Base-by-base conservation (phyloP, 176 grass and related monocot genomes). In the Lolium rigidum region DNA sequence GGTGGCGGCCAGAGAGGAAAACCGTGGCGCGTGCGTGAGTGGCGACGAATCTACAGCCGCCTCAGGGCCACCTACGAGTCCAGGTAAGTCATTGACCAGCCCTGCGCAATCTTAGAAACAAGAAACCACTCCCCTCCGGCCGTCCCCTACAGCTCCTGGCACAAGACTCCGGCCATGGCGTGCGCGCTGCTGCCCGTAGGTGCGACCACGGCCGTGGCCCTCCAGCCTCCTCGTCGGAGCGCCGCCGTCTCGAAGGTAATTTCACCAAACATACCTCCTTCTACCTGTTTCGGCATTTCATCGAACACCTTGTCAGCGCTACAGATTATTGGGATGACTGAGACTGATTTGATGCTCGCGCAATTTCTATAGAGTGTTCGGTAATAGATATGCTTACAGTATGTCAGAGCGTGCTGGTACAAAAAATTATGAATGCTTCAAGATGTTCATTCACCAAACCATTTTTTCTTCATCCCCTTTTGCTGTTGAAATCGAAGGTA, bases 221-320 rank as follows among this genome's bases (percentile, higher is more conserved):
- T 74, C 48, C 24, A 25, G 4, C 28, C 68, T 21, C 47, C 55
- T 83, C 38, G 57, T 20, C 80, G 67, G 74, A 66, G 14, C 65
- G 43, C 41, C 24, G n/a, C 68, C 6, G 16, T 68, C 17, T 18
- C 18, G 18, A 70, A 90, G 89, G 85, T 90, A 90, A 90, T 28
- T 22, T 65, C 17, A 20, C 13, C 31, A 31, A 13, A 8, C 1
- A 2, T 56, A 38, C 38, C 12, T 37, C 0, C 20, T 16, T 38
- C 14, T 48, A 18, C 7, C 57, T 26, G 24, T 68, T 50, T 76
- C 16, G 4, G 63, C 83, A 77, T 63, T 86, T 77, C 63, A 28
- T 78, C 83, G 48, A 75, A 76, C 55, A 61, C 3, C 0, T 39
- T 51, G 71, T 76, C 70, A 25, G 16, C 18, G 58, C 6, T 28